phyloP scores from a whole-genome alignment of 495 filamentous ascomycete species.

The Poronia punctata region DNA sequence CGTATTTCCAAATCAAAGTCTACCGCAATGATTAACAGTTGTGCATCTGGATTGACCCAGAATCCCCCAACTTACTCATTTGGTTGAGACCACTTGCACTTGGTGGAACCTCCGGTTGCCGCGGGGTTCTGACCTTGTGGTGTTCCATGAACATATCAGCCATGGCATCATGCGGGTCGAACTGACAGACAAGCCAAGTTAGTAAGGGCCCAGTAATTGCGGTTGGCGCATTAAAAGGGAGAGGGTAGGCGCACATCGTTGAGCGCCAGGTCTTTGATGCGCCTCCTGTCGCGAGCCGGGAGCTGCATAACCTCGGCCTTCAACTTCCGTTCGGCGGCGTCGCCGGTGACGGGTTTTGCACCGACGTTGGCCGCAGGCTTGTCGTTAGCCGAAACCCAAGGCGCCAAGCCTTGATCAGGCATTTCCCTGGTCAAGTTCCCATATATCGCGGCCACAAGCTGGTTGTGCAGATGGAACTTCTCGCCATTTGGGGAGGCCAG shows the following conservation, averaged over 20 bases:
- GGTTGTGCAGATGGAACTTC: conserved; percentile 82
- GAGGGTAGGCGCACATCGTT: conserved; percentile 40
- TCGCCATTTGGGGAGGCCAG: conserved; percentile 63
- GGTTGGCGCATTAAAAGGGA: too few relatives aligned
- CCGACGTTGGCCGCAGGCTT: conserved; percentile 71
- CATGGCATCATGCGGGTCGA: conserved; percentile 57
- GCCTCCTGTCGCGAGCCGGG: conserved; percentile 72
- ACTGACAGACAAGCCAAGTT: conserved; percentile 40
- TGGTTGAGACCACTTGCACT: conserved; percentile 79
- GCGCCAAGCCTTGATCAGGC: conserved; percentile 85
- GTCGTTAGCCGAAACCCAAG: conserved; percentile 93
- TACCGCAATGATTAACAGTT: conserved; percentile 24
- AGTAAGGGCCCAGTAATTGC: background rate
- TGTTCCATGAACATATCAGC: conserved; percentile 63
- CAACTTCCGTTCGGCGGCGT: conserved; percentile 82
- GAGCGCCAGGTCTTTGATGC: conserved; percentile 68
- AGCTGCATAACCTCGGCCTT: conserved; percentile 95
- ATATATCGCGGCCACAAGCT: conserved; percentile 76
- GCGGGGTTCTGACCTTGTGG: conserved; percentile 58
- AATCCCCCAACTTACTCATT: conserved; percentile 60
- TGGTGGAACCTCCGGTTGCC: conserved; percentile 67
- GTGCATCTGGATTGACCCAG: conserved; percentile 5
- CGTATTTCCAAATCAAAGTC: conserved; percentile 90
- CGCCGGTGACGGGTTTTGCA: conserved; percentile 73
- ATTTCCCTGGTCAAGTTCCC: conserved; percentile 82